These are phyloP conservation scores for Hypocreales sp. DNA, from an alignment of 2,329 filamentous ascomycete genomes.

Conservation along the genomic window DNA sequence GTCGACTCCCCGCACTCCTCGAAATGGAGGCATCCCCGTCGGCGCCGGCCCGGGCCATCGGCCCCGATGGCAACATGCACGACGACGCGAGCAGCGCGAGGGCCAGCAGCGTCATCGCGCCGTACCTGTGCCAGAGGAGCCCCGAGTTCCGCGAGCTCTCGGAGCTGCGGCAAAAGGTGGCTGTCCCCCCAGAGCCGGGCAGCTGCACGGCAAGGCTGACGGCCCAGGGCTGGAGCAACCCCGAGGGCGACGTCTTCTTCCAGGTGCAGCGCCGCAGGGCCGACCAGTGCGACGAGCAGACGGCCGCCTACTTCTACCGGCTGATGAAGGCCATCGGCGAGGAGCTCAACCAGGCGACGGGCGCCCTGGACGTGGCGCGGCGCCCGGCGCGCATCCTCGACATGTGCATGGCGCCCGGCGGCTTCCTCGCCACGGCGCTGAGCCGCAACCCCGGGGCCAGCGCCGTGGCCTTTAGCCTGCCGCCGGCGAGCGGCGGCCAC, in stretches of 20 bases:
- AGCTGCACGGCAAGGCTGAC: too few species aligned
- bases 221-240: constrained; percentile 1
- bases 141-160: neutral
- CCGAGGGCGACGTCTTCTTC: neutral
- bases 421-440: constrained; percentile 25
- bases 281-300: neutral
- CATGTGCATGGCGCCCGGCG: constrained; percentile 40
- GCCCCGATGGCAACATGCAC: too few species aligned
- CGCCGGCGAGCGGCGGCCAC: constrained; percentile 23
- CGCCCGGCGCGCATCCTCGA: constrained; percentile 25
- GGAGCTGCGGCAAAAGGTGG: neutral
- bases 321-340: constrained; percentile 26
- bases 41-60: too few species aligned
- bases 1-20: too few species aligned
- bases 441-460: constrained; percentile 15
- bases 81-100: neutral
- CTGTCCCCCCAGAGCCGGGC: too few species aligned
- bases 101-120: neutral
- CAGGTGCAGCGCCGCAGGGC: neutral
- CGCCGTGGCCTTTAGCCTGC: constrained; percentile 23
- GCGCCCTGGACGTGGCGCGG: constrained; percentile 10
- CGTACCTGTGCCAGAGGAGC: neutral
- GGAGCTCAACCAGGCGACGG: constrained; percentile 21
- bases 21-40: too few species aligned
- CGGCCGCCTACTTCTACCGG: constrained; percentile 12